Evolutionary conservation across 1,284 basidiomycete genomes (phyloP).

Genomic region (Chondrostereum purpureum): DNA sequence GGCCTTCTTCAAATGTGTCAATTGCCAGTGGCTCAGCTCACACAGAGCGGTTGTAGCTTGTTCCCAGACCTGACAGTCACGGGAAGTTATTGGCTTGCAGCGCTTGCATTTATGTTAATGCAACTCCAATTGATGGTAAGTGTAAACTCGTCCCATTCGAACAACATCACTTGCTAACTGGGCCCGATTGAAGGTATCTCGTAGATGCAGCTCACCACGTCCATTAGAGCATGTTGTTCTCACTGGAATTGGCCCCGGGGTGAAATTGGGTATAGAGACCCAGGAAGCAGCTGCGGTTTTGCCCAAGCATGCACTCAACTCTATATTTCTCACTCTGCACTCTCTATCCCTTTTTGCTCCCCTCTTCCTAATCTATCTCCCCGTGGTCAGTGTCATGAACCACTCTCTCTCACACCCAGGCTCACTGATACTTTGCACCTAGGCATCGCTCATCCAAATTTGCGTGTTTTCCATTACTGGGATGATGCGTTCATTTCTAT

Average conservation of each 20-base stretch:
- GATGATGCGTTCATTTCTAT: neutral
- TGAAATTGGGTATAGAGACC: neutral
- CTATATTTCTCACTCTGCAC: no score
- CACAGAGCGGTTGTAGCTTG: neutral
- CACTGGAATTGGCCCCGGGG: neutral
- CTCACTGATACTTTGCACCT: neutral
- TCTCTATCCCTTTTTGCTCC: neutral
- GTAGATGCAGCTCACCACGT: no score
- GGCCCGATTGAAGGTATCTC: no score
- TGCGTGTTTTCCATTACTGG: neutral
- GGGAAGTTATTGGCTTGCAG: neutral
- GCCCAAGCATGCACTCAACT: neutral
- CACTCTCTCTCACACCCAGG: no score
- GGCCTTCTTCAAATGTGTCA: conserved; percentile 18
- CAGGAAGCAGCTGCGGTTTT: neutral
- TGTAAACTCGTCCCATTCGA: no score
- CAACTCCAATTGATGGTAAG: conserved; percentile 39
- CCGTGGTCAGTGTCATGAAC: no score
- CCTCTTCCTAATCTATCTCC: neutral
- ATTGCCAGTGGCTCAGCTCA: neutral
- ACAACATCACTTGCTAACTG: no score
- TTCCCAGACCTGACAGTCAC: no score
- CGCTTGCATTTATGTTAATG: conserved; percentile 69
- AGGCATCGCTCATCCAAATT: neutral
- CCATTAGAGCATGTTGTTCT: no score